Percentiles rank a stretch among this genome's conserved stretches.
These are phyloP conservation scores for Tulasnella sp. DNA, from an alignment of 768 basidiomycete genomes.

Conservation along the genomic window DNA sequence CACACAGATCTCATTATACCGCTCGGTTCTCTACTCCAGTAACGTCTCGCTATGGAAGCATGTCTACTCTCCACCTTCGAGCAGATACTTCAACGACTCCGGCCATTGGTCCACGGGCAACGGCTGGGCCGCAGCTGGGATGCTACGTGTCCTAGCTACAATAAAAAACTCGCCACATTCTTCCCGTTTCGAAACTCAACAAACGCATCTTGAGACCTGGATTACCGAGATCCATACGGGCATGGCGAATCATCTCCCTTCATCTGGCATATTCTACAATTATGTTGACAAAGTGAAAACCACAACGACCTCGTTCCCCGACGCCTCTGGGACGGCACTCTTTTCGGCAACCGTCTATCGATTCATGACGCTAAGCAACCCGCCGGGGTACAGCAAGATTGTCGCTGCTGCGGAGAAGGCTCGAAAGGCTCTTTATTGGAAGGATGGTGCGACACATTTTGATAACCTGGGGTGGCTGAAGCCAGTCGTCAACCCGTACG, in stretches of 20 bases:
- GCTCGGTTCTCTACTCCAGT: slow-evolving; percentile 17
- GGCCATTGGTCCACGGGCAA: slow-evolving; percentile 25
- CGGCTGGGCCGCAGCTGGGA: slow-evolving; percentile 27
- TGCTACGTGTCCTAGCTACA: slow-evolving; percentile 24
- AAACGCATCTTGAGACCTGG: slow-evolving; percentile 22
- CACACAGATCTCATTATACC: slow-evolving; percentile 24
- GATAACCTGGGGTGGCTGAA: slow-evolving; percentile 13
- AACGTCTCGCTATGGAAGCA: slow-evolving; percentile 23
- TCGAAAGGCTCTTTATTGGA: slow-evolving; percentile 2
- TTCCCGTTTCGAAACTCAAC: slow-evolving; percentile 9
- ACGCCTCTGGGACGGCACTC: slow-evolving; percentile 22
- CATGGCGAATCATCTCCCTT: slow-evolving; percentile 11
- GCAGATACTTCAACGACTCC: slow-evolving; percentile 15
- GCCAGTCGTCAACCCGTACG: slow-evolving; percentile 22
- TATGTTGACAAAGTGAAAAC: slow-evolving; percentile 17
- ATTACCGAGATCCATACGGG: slow-evolving; percentile 21
- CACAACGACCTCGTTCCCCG: slow-evolving; percentile 14
- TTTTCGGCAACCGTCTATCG: slow-evolving; percentile 24
- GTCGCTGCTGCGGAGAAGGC: not conserved
- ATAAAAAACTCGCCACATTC: slow-evolving; percentile 21
- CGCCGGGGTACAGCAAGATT: not conserved
- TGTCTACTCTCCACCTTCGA: slow-evolving; percentile 18
- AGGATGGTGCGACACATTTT: slow-evolving; percentile 14
- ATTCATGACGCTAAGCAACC: slow-evolving; percentile 15
- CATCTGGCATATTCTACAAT: slow-evolving; percentile 21